Conservation (phyloP, 768 basidiomycete species). For the Rhodotorula graminis region DNA sequence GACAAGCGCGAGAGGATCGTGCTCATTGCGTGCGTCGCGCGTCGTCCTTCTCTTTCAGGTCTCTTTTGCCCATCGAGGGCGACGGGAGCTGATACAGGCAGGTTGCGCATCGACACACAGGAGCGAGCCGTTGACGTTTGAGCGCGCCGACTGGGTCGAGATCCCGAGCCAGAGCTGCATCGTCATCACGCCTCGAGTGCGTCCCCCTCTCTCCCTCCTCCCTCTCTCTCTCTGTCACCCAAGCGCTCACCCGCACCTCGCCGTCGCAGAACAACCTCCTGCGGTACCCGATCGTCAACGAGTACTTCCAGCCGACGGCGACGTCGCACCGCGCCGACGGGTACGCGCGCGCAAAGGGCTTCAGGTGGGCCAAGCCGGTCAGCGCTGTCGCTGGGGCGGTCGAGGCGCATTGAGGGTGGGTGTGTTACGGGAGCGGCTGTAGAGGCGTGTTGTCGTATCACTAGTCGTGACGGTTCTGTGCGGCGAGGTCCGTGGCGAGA, state of each 20-base stretch:
- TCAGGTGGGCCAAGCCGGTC: constrained; percentile 11
- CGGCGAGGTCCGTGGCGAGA: too few relatives aligned
- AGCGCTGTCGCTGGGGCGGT: background rate
- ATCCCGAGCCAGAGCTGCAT: constrained; percentile 95
- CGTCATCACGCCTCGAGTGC: constrained; percentile 87
- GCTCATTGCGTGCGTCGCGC: constrained; percentile 51
- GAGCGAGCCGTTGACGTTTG: constrained; percentile 92
- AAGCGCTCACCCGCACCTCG: too few relatives aligned
- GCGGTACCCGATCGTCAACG: constrained; percentile 89
- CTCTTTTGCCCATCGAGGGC: background rate
- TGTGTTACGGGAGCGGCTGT: background rate
- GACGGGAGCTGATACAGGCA: too few relatives aligned
- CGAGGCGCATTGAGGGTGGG: background rate
- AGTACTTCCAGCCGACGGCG: constrained; percentile 68
- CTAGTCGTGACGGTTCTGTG: background rate
- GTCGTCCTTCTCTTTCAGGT: too few relatives aligned
- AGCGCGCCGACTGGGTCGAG: constrained; percentile 97
- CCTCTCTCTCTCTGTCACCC: too few relatives aligned
- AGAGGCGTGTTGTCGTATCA: background rate
- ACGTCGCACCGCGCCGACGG: constrained; percentile 23
- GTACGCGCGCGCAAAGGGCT: constrained; percentile 34
- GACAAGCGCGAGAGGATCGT: constrained; percentile 96
- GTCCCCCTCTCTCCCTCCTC: background rate
- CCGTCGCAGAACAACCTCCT: constrained; percentile 61
- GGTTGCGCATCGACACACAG: constrained; percentile 47